Evolutionary conservation across 768 basidiomycete genomes (phyloP), one percentile per base, ranked within the genome.

Genomic region (Calocera cornea): DNA sequence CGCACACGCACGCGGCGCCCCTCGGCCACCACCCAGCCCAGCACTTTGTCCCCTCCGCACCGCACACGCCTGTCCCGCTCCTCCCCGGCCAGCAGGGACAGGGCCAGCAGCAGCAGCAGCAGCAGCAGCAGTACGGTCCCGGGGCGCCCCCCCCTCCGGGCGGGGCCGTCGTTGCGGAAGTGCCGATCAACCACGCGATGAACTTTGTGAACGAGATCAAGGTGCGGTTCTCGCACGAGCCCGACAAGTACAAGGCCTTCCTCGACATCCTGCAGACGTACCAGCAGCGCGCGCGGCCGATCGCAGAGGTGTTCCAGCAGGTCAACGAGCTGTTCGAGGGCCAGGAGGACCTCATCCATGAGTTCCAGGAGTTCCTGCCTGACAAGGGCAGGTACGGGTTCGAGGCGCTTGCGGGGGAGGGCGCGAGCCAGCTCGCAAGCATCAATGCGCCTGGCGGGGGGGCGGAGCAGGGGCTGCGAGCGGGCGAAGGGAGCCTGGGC

Each of bases 151-250:
- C 24, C 44, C 44, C n/a, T n/a, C n/a, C 24, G 54, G 27, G 8
- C 54, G 31, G 7, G 7, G 27, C 54, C 54, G 14, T 27, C 54
- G 11, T 5, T 27, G 54, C 54, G 31, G 54, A 33, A 60, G 54
- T 60, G 54, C 54, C 54, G 3, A 60, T 93, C 79, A 88, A 89
- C 76, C 88, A 95, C 73, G 97, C 97, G 16, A 98, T 98, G 70
- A 87, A 92, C 72, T 99, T 95, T 76, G 87, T 99, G 72, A 97
- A 97, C 83, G 95, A 95, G 81, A 98, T 99, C 81, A 98, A 98
- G 79, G 87, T 86, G 19, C 87, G 94, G 24, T 98, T 88, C 76
- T 78, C 84, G 12, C 86, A 89, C 70, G 93, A 97, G 68, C 86
- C 89, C n/a, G 92, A 93, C 72, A 94, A 89, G 34, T 27, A 84